Conservation (phyloP, 441 rosid species). For the Capsella rubella region DNA sequence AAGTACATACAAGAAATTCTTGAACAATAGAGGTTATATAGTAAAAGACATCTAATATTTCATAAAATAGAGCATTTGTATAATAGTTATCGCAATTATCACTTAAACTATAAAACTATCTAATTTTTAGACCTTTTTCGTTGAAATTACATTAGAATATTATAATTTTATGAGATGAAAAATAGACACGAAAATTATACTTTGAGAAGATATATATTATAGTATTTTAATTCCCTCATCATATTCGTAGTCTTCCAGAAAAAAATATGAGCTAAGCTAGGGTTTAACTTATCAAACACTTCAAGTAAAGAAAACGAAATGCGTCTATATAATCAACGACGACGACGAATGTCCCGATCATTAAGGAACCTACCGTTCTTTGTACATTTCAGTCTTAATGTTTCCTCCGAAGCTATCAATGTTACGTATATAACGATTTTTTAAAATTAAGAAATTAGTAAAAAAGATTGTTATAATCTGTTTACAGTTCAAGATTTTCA, state of each 20-base stretch:
- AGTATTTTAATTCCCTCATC: background rate
- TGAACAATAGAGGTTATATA: background rate
- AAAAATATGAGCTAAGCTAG: background rate
- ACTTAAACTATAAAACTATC: background rate
- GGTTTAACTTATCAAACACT: constrained; percentile 42
- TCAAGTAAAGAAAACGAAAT: constrained; percentile 40
- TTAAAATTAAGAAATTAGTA: background rate
- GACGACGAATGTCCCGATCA: constrained; percentile 40
- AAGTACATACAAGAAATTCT: background rate
- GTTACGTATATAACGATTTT: constrained; percentile 30
- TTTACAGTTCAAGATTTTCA: constrained; percentile 40
- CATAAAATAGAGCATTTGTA: background rate
- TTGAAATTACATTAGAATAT: background rate
- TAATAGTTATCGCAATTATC: background rate
- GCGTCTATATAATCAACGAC: constrained; percentile 24
- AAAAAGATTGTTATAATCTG: constrained; percentile 44
- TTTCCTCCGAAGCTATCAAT: constrained; percentile 39
- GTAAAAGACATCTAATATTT: background rate
- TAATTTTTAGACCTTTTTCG: background rate
- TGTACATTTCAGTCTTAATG: constrained; percentile 32
- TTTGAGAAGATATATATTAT: background rate
- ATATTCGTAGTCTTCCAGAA: constrained; percentile 22
- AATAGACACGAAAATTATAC: background rate
- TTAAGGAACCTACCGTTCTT: constrained; percentile 45
- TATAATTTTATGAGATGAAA: background rate